These are phyloP conservation scores for Cutaneotrichosporon cutaneum DNA, from an alignment of 1,284 basidiomycete genomes.

Conservation along the genomic window DNA sequence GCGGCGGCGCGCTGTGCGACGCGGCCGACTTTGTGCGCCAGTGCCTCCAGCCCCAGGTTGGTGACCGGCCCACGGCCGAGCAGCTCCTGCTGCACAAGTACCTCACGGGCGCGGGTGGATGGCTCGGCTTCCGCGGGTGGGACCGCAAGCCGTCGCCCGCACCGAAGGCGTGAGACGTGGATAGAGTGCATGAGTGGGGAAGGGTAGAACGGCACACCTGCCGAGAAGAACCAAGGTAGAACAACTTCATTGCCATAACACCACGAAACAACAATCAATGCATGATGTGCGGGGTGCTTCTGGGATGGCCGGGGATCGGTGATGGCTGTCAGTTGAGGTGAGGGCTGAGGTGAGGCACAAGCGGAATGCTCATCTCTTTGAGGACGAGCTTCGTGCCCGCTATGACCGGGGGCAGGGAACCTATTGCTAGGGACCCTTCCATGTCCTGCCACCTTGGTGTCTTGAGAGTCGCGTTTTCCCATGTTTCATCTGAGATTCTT, in stretches of 20 bases:
- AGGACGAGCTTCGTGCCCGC: too few species aligned
- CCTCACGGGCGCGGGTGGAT: slow-evolving; percentile 42
- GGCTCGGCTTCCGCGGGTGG: slow-evolving; percentile 48
- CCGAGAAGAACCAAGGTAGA: neutral
- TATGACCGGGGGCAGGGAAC: too few species aligned
- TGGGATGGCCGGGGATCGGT: too few species aligned
- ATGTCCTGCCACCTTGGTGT: too few species aligned
- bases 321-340: too few species aligned
- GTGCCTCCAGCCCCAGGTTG: slow-evolving; percentile 45
- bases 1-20: slow-evolving; percentile 47
- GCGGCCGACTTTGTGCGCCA: slow-evolving; percentile 50
- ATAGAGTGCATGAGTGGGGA: neutral
- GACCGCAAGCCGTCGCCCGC: slow-evolving; percentile 14
- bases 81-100: slow-evolving; percentile 45
- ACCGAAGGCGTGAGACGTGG: neutral
- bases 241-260: neutral
- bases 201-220: neutral
- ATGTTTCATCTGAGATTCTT: too few species aligned
- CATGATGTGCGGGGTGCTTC: neutral
- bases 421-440: too few species aligned
- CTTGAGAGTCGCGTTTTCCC: too few species aligned
- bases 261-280: neutral
- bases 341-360: too few species aligned
- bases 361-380: too few species aligned
- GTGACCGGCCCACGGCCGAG: slow-evolving; percentile 48